Base-by-base conservation (phyloP, 768 basidiomycete genomes). In the Auriscalpium microsporum region DNA sequence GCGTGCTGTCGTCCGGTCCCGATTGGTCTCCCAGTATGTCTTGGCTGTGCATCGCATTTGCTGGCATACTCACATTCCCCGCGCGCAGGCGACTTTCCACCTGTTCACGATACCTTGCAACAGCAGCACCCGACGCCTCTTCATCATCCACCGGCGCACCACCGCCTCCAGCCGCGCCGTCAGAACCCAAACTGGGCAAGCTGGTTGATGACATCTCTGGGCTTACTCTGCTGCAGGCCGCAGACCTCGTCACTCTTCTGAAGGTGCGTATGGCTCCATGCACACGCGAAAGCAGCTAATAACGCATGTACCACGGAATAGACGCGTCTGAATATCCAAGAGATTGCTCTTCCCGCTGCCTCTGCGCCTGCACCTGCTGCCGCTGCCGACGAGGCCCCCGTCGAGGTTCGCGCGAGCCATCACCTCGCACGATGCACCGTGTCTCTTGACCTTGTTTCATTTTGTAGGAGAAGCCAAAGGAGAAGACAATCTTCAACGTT, bases 401-500 rank as follows among this genome's bases (percentile, higher is more conserved):
- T 59, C 17, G 84, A 84, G 71, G 90, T 89, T 60, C 55, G 81
- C 34, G 9, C 23, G 35, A 34, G 28, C 38, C 50, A 53, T 61
- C 45, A 28, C 28, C 19, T 3, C 16, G 3, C 23, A 50, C 23
- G 11, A 8, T 8, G 14, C 14, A 17, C 21, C 10, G 48, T 37
- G 11, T 38, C 8, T 52, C 23, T 33, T n/a, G 4, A 13, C 36
- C 11, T 44, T 44, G 33, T 47, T 37, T 21, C 47, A 3, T 50
- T 28, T 35, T 33, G 10, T 59, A 92, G 86, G 92, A 93, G 71
- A 96, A 94, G 67, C 94, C 94, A 49, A 97, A 96, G 75, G 96
- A 97, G 76, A 98, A 98, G 84, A 96, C 94, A 16, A 79, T 94
- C 36, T 99, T 99, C 75, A 94, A 86, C 64, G 88, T 97, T 67